These are phyloP conservation scores for Podospora didyma DNA, from an alignment of 495 filamentous ascomycete species.

Conservation along the genomic window DNA sequence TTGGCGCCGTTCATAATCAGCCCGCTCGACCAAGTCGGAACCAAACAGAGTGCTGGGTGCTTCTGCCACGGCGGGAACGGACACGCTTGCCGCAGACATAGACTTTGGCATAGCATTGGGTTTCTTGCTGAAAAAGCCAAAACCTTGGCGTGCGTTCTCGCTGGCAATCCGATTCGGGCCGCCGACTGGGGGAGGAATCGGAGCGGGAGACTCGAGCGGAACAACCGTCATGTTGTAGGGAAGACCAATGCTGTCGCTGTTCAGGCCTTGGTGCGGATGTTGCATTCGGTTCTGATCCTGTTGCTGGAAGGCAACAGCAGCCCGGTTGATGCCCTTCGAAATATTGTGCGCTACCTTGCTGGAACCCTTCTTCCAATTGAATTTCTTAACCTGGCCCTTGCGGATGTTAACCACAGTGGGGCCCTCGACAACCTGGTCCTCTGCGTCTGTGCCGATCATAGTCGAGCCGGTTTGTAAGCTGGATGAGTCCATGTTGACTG, in stretches of 20 bases:
- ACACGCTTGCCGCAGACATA: slow-evolving; percentile 51
- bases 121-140: slow-evolving; percentile 68
- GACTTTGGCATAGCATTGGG: slow-evolving; percentile 38
- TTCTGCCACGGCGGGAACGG: slow-evolving; percentile 49
- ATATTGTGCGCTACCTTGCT: slow-evolving; percentile 92
- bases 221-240: slow-evolving; percentile 58
- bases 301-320: slow-evolving; percentile 55
- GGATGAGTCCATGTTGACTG: slow-evolving; percentile 51
- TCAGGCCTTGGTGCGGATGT: slow-evolving; percentile 46
- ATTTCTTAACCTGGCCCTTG: slow-evolving; percentile 88
- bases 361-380: slow-evolving; percentile 97
- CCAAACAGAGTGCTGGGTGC: slow-evolving; percentile 72
- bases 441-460: slow-evolving; percentile 60
- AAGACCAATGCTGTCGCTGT: slow-evolving; percentile 54
- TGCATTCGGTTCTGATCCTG: slow-evolving; percentile 37
- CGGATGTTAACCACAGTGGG: slow-evolving; percentile 90
- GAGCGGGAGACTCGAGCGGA: slow-evolving; percentile 42
- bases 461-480: slow-evolving; percentile 34
- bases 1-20: slow-evolving; percentile 82
- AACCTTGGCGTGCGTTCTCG: slow-evolving; percentile 61
- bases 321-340: slow-evolving; percentile 85
- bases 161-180: slow-evolving; percentile 27
- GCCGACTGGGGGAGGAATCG: slow-evolving; percentile 4
- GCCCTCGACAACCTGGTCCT: slow-evolving; percentile 65
- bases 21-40: slow-evolving; percentile 79